phyloP scores from a whole-genome alignment of 768 basidiomycete genomes.

The Suillus subluteus region DNA sequence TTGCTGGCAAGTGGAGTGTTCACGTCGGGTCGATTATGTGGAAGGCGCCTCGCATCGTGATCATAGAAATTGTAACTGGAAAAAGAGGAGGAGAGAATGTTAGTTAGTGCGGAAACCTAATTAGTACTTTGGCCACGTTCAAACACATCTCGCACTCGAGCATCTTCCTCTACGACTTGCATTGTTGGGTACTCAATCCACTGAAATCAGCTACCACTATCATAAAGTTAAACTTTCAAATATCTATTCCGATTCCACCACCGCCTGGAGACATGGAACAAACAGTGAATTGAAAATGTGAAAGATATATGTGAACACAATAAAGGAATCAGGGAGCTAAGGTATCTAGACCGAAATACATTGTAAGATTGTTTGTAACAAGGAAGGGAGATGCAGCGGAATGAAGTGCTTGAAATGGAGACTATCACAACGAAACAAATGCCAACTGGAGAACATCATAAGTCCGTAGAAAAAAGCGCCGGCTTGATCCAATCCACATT shows the following conservation, averaged over 20 bases:
- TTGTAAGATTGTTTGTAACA: not conserved
- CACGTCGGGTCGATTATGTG: not conserved
- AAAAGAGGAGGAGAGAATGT: not conserved
- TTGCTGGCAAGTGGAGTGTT: not conserved
- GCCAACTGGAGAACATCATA: not conserved
- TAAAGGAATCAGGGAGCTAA: not conserved
- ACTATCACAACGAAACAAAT: not conserved
- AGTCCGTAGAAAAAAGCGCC: not conserved
- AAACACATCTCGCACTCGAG: not conserved
- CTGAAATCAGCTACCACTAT: not conserved
- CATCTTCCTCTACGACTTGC: no score
- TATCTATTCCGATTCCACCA: not conserved
- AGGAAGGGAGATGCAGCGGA: not conserved
- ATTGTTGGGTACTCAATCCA: not conserved
- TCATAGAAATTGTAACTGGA: not conserved
- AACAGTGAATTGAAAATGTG: not conserved
- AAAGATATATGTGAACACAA: not conserved
- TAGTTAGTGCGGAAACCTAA: not conserved
- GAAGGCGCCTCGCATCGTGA: not conserved
- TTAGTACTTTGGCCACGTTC: not conserved
- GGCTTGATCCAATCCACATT: not conserved
- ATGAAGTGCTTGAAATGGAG: not conserved
- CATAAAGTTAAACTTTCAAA: not conserved
- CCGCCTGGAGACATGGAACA: not conserved
- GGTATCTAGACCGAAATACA: not conserved